Evolutionary conservation across 1,284 basidiomycete species (phyloP).

Genomic region (Cerioporus squamosus): DNA sequence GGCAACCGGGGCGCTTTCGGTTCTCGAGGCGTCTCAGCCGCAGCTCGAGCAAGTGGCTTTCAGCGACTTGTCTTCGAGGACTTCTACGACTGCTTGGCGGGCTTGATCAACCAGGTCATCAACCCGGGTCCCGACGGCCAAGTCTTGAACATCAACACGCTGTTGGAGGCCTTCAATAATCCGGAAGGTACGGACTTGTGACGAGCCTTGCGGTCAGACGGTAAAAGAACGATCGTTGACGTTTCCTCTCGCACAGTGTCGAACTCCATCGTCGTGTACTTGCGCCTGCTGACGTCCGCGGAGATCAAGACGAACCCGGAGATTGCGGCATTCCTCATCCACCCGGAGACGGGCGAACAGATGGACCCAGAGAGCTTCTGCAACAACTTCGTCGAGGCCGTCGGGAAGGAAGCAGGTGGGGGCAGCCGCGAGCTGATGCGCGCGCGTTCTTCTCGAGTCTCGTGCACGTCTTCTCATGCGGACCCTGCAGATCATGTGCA

Average conservation of each 20-base stretch:
- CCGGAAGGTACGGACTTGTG: constrained; percentile 47
- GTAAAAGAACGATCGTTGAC: background rate
- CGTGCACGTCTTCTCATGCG: background rate
- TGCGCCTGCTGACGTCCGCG: constrained; percentile 83
- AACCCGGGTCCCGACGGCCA: constrained; percentile 38
- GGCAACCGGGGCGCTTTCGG: constrained; percentile 55
- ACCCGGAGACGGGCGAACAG: constrained; percentile 68
- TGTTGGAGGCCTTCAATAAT: constrained; percentile 61
- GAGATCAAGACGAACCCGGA: constrained; percentile 74
- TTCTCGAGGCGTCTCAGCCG: constrained; percentile 55
- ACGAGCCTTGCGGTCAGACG: background rate
- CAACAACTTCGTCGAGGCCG: constrained; percentile 76
- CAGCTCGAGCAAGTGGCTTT: constrained; percentile 69
- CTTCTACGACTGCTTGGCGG: constrained; percentile 55
- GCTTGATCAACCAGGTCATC: constrained; percentile 47
- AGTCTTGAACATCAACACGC: constrained; percentile 40
- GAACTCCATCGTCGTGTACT: constrained; percentile 73
- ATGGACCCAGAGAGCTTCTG: constrained; percentile 74
- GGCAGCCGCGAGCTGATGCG: constrained; percentile 19
- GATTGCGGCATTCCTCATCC: constrained; percentile 77
- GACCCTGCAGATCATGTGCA: constrained; percentile 75
- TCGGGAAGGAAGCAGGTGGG: constrained; percentile 82
- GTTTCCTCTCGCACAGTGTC: constrained; percentile 48
- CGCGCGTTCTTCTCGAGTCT: background rate
- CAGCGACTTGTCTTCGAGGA: constrained; percentile 66